Percentiles rank a stretch among this genome's conserved stretches.
phyloP scores from a whole-genome alignment of 306 rosid genomes.

The Malus fusca region DNA sequence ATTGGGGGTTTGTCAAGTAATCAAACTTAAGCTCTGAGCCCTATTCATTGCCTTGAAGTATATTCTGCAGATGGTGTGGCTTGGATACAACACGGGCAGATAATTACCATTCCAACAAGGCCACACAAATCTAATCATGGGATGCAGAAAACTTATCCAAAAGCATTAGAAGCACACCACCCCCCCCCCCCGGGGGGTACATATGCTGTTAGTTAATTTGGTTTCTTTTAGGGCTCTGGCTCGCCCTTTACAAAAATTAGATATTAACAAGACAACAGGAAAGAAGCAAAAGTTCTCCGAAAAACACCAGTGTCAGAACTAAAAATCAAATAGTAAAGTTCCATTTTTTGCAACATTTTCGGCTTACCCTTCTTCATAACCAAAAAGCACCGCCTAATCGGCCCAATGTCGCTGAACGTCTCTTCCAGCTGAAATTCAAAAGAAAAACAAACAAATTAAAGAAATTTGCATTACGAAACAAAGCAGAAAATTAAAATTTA shows the following conservation, averaged over 20 bases:
- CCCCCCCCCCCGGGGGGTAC: no score
- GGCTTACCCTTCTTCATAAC: constrained; percentile 62
- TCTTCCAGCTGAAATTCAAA: constrained; percentile 59
- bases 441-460: neutral
- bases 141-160: neutral
- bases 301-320: neutral
- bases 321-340: neutral
- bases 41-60: neutral
- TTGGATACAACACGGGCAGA: neutral
- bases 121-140: neutral
- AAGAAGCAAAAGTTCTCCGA: neutral
- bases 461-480: neutral
- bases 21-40: neutral
- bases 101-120: neutral
- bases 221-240: neutral
- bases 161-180: neutral
- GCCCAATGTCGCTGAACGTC: constrained; percentile 81
- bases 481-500: neutral
- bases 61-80: neutral
- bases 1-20: neutral
- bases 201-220: neutral
- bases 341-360: neutral
- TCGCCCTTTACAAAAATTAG: neutral
- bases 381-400: constrained; percentile 83
- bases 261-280: neutral